A percentile compares a stretch with the other conserved stretches of the same genome.
Evolutionary conservation across 208 protist genomes (phyloP).

Genomic region (Leishmania gerbilli): DNA sequence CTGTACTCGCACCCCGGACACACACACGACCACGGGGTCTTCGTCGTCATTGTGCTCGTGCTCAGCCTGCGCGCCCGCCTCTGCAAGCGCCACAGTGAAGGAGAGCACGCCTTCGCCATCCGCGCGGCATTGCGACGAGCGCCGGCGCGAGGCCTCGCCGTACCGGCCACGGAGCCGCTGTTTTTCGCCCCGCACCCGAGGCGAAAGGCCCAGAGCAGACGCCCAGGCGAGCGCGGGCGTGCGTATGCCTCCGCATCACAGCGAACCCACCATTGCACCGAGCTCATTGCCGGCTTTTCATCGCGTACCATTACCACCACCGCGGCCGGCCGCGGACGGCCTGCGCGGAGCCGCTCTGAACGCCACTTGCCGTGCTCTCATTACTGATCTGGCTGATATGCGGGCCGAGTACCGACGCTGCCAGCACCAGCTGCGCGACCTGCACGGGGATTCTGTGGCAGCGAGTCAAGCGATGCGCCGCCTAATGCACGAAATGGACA

Average conservation of each 20-base stretch:
- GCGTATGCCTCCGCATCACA: neutral
- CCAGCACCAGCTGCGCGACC: constrained; percentile 51
- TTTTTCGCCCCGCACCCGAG: neutral
- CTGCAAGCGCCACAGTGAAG: neutral
- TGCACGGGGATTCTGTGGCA: constrained; percentile 50
- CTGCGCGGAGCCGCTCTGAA: constrained; percentile 38
- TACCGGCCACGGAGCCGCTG: neutral
- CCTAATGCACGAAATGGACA: constrained; percentile 60
- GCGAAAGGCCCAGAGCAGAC: neutral
- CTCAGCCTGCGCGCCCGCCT: no score
- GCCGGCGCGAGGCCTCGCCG: neutral
- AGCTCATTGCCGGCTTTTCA: neutral
- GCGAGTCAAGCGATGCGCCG: constrained; percentile 67
- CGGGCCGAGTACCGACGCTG: constrained; percentile 51
- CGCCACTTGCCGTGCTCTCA: constrained; percentile 46
- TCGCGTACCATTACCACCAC: neutral
- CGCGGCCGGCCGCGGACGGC: neutral
- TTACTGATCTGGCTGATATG: constrained; percentile 55
- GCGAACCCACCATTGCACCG: neutral
- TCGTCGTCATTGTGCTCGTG: constrained; percentile 10
- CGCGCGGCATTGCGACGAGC: neutral
- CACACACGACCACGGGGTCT: constrained; percentile 4
- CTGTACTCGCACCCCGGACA: neutral
- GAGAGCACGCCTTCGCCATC: neutral
- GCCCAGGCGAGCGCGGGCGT: neutral